These are phyloP conservation scores for Vitis amurensis DNA, from an alignment of 164 flowering plant species.

Conservation along the genomic window DNA sequence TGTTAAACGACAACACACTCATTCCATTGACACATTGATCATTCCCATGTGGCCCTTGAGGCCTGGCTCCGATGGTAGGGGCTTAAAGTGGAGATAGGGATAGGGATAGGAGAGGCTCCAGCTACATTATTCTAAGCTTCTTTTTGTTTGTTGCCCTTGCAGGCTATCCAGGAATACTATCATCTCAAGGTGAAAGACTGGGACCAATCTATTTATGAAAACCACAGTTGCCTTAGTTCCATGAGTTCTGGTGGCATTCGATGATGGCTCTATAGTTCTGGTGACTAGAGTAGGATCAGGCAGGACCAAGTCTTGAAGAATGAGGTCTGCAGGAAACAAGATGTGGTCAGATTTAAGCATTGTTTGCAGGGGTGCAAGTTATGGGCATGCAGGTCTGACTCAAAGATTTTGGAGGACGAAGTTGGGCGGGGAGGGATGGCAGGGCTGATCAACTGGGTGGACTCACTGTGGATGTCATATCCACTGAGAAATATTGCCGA, in stretches of 20 bases:
- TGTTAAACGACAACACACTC: no score
- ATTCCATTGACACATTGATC: no score
- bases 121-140: not conserved
- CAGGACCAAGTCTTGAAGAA: constrained; percentile 38
- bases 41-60: no score
- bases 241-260: constrained; percentile 40
- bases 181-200: constrained; percentile 30
- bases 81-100: no score
- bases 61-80: no score
- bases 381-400: constrained; percentile 60
- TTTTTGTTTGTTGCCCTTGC: constrained; percentile 13
- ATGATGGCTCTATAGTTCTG: constrained; percentile 70
- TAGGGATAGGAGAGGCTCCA: no score
- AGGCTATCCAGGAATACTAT: constrained; percentile 83
- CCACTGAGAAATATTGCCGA: constrained; percentile 24
- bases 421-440: constrained; percentile 28
- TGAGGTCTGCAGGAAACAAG: constrained; percentile 34
- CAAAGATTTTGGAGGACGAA: constrained; percentile 29
- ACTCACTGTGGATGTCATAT: constrained; percentile 68
- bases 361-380: constrained; percentile 54
- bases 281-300: constrained; percentile 72
- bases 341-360: constrained; percentile 61
- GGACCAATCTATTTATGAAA: constrained; percentile 16
- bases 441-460: constrained; percentile 45
- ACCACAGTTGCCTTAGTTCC: constrained; percentile 11